Percentiles rank a stretch among this genome's conserved stretches.
These are phyloP conservation scores for Trichoderma endophyticum DNA, from an alignment of 2,329 filamentous ascomycete genomes.

Conservation along the genomic window DNA sequence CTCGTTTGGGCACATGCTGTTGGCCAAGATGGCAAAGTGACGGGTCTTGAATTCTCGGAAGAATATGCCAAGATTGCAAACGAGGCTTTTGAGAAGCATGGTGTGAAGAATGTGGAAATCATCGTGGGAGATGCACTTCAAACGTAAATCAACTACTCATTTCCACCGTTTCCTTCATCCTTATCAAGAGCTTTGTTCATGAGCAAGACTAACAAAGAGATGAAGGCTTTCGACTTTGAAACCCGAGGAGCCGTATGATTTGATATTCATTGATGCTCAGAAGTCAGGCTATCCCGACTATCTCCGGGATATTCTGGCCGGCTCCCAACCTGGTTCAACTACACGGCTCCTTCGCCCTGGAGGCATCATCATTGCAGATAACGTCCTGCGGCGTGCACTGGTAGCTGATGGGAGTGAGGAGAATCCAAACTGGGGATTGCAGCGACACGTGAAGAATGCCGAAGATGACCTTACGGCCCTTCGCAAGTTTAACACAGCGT, in stretches of 20 bases:
- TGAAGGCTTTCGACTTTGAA: conserved; percentile 35
- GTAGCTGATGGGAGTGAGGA: conserved; percentile 39
- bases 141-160: conserved; percentile 33
- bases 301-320: conserved; percentile 39
- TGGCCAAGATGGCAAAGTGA: conserved; percentile 28
- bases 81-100: conserved; percentile 35
- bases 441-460: conserved; percentile 16
- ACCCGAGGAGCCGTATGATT: conserved; percentile 42
- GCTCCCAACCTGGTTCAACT: conserved; percentile 34
- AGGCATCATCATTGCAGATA: conserved; percentile 50
- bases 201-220: neutral
- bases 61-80: conserved; percentile 41
- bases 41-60: conserved; percentile 41
- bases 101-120: conserved; percentile 41
- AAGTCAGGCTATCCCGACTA: conserved; percentile 47
- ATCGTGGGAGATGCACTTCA: conserved; percentile 42
- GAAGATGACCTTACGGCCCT: conserved; percentile 25
- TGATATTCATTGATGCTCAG: conserved; percentile 50
- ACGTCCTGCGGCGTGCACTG: conserved; percentile 44
- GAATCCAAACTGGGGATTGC: conserved; percentile 32
- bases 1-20: conserved; percentile 42
- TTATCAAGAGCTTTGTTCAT: neutral
- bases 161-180: neutral
- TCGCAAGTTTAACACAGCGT: conserved; percentile 29
- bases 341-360: conserved; percentile 41